Percentiles rank a stretch among this genome's conserved stretches.
phyloP scores from a whole-genome alignment of 2,329 filamentous ascomycete genomes.

The Pseudocercospora cruenta region DNA sequence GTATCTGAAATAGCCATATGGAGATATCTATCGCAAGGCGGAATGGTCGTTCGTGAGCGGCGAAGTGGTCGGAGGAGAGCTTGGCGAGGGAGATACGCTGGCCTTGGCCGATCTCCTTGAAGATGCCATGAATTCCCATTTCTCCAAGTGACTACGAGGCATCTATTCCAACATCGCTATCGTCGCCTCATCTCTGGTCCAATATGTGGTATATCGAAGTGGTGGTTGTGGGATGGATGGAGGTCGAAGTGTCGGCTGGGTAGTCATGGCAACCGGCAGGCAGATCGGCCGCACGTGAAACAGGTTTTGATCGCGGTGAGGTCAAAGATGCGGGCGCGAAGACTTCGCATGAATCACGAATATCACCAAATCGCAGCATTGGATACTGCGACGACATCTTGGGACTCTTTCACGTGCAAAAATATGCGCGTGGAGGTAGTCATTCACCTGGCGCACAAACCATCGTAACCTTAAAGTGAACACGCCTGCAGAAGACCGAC shows the following conservation, averaged over 20 bases:
- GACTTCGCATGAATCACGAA: neutral
- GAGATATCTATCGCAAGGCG: slow-evolving; percentile 91
- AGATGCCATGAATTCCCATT: slow-evolving; percentile 64
- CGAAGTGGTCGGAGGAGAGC: slow-evolving; percentile 76
- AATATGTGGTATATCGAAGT: neutral
- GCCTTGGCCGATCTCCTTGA: slow-evolving; percentile 83
- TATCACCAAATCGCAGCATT: neutral
- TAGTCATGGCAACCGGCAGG: slow-evolving; percentile 10
- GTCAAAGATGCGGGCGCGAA: neutral
- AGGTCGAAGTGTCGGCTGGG: neutral
- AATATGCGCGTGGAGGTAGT: neutral
- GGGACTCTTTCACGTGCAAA: neutral
- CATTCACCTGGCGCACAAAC: neutral
- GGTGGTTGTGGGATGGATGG: neutral
- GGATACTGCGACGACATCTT: neutral
- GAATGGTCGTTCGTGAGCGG: slow-evolving; percentile 70
- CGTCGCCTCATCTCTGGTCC: neutral
- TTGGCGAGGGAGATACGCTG: slow-evolving; percentile 80
- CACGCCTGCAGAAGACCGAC: neutral
- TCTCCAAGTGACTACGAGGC: neutral
- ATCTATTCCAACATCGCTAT: neutral
- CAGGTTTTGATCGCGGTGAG: neutral
- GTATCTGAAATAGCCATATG: slow-evolving; percentile 96
- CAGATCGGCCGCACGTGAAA: neutral
- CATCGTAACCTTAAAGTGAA: neutral